Evolutionary conservation across 2,329 filamentous ascomycete genomes (phyloP).

Genomic region (Arthrobotrys megalospora): DNA sequence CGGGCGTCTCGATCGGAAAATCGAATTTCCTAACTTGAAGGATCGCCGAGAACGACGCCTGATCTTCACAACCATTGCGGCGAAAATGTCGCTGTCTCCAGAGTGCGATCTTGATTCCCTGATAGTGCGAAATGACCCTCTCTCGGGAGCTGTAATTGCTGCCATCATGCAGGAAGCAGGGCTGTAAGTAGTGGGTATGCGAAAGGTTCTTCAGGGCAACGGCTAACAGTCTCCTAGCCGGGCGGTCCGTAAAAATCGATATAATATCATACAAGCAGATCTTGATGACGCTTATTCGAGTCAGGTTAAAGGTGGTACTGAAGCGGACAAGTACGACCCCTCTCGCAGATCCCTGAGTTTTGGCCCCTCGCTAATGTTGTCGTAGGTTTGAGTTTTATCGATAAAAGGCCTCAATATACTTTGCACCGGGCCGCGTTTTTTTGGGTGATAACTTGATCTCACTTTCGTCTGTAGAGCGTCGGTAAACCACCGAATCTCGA

Average conservation of each 20-base stretch:
- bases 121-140: constrained; percentile 95
- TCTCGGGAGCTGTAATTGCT: constrained; percentile 95
- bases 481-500: too few relatives aligned
- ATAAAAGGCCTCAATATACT: constrained; percentile 43
- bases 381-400: constrained; percentile 63
- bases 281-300: constrained; percentile 96
- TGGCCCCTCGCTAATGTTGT: constrained; percentile 34
- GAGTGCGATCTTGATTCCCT: constrained; percentile 96
- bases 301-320: constrained; percentile 88
- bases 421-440: not conserved
- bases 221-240: constrained; percentile 50
- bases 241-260: constrained; percentile 75
- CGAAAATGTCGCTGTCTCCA: constrained; percentile 96
- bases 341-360: constrained; percentile 7
- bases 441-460: not conserved
- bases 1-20: constrained; percentile 96
- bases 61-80: constrained; percentile 97
- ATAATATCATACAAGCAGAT: constrained; percentile 98
- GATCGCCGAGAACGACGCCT: constrained; percentile 94
- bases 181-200: constrained; percentile 73
- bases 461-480: too few relatives aligned
- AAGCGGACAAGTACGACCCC: constrained; percentile 72
- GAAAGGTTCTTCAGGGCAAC: not conserved
- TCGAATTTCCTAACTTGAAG: constrained; percentile 95
- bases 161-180: constrained; percentile 99